Evolutionary conservation across 331 rosid genomes (phyloP).

Genomic region (Pyracantha coccinea): DNA sequence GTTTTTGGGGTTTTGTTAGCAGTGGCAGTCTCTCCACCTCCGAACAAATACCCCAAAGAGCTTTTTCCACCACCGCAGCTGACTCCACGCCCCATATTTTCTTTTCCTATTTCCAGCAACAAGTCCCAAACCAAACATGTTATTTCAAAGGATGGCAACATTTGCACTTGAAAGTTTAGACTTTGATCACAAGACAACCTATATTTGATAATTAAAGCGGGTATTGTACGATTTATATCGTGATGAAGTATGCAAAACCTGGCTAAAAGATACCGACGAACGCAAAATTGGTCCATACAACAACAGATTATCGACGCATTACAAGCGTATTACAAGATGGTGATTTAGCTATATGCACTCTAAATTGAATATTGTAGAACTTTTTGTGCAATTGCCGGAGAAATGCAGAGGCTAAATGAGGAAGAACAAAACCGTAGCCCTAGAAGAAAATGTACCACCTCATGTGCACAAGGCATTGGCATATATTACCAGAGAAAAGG

Average conservation of each 20-base stretch:
- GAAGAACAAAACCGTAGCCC: not conserved
- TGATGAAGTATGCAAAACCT: not conserved
- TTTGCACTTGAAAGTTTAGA: not conserved
- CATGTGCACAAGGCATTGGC: not conserved
- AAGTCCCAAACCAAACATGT: not conserved
- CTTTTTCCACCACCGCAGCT: slow-evolving; percentile 82
- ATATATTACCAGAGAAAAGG: not conserved
- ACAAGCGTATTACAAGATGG: not conserved
- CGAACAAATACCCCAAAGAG: slow-evolving; percentile 77
- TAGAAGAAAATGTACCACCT: not conserved
- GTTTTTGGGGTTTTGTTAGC: slow-evolving; percentile 5
- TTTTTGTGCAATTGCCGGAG: not conserved
- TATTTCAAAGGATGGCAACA: not conserved
- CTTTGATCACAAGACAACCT: not conserved
- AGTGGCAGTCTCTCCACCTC: slow-evolving; percentile 43
- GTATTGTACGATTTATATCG: not conserved
- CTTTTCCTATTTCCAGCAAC: not conserved
- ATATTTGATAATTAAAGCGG: not conserved
- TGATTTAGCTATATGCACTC: not conserved
- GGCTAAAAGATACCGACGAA: not conserved
- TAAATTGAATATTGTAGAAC: not conserved
- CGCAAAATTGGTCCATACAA: not conserved
- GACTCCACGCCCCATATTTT: slow-evolving; percentile 69
- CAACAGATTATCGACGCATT: not conserved
- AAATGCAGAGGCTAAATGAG: not conserved